Evolutionary conservation across 495 filamentous ascomycete genomes (phyloP).

Genomic region (Aspergillus kassunensis): DNA sequence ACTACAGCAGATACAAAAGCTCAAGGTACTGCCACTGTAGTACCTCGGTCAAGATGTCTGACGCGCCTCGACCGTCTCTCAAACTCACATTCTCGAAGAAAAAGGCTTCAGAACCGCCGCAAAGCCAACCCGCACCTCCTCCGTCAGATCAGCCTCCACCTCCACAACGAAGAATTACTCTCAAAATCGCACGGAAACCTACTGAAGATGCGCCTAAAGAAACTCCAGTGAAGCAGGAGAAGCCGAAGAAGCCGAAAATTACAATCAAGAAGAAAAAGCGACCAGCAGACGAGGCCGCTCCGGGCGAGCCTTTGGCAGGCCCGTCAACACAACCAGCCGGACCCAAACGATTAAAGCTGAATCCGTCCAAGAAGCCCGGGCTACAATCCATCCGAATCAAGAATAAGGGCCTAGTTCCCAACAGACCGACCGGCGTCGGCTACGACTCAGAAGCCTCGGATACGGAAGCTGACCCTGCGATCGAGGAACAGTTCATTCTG

Average conservation of each 20-base stretch:
- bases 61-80: conserved; percentile 38
- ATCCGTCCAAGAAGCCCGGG: conserved; percentile 40
- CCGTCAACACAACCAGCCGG: conserved; percentile 18
- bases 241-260: conserved; percentile 47
- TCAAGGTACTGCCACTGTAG: background rate
- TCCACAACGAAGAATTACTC: conserved; percentile 44
- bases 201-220: conserved; percentile 21
- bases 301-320: conserved; percentile 23
- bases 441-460: conserved; percentile 98
- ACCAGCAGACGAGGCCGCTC: conserved; percentile 28
- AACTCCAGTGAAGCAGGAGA: conserved; percentile 15
- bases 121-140: conserved; percentile 27
- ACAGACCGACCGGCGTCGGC: conserved; percentile 69
- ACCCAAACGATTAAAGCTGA: conserved; percentile 43
- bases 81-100: conserved; percentile 51
- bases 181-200: conserved; percentile 47
- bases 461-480: conserved; percentile 76
- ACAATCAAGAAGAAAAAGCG: conserved; percentile 35
- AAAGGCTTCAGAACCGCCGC: conserved; percentile 27
- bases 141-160: conserved; percentile 21
- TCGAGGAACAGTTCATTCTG: conserved; percentile 83
- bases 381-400: conserved; percentile 51
- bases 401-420: conserved; percentile 57
- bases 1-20: no score
- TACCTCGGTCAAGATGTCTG: conserved; percentile 23